Evolutionary conservation across 2,329 filamentous ascomycete species (phyloP), one percentile per base, ranked within the genome.

Genomic region (Aureobasidium sp.): DNA sequence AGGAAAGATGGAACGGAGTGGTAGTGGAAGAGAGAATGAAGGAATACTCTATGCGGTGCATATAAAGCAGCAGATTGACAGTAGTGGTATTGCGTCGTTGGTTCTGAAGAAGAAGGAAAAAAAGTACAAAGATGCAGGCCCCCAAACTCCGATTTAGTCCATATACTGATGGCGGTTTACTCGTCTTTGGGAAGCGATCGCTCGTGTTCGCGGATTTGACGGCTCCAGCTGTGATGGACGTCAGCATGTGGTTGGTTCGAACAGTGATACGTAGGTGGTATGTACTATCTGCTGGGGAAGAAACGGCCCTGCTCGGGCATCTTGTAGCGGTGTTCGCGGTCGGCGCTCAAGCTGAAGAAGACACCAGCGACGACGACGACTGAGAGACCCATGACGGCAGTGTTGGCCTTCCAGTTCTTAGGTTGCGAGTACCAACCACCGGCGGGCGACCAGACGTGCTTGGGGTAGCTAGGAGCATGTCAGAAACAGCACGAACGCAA

Each of bases 361-460:
- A 88, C 76, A 53, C 82, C 86, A 63, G 83, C 81, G 67, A 95
- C 81, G 65, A 88, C 86, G 67, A 87, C 67, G 57, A 94, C 79
- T 61, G 88, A 83, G 52, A 79, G 82, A 63, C 84, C 83, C 73
- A 91, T 86, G 67, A 94, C 81, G 61, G 87, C 82, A 5, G 94
- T 99, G 81, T 99, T 99, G 71, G 80, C 79, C 75, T 89, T 94
- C 94, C 94, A 99, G 83, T 99, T 99, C 68, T 84, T 81, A 59
- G 94, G 94, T 75, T 96, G 93, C 59, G 88, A 80, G 78, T 99
- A 99, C 94, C 94, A 99, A 78, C 94, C 94, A 83, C 94, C 94
- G 67, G 93, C 83, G 65, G 94, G 94, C 72, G 94, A 97, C 94
- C 94, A 99, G 83, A 99, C 91, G 83, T 99, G 93, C 83, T 96